Evolutionary conservation across 352 stramenopile species (phyloP), one percentile per base, ranked within the genome.

Genomic region (Globisporangium orthogonon): DNA sequence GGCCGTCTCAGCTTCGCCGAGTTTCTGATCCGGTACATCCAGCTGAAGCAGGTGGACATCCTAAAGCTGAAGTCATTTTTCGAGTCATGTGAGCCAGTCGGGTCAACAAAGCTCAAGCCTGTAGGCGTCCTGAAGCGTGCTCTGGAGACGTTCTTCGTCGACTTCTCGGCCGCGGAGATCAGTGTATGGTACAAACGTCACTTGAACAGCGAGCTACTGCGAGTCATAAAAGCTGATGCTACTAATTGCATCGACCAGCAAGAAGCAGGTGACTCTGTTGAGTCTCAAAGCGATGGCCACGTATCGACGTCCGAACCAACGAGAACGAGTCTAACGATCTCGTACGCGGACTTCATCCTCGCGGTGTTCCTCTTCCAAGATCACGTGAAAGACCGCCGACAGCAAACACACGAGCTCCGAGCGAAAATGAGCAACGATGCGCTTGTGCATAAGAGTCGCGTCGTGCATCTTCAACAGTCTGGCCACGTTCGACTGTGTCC

Each of bases 381-480:
- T 7, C 48, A 82, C 41, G 50, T 50, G 7, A 55, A 65, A 14
- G 51, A 60, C 5, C 62, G 52, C 5, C 60, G 65, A 7, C 35
- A 63, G 50, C 54, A 74, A 17, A 48, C 65, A 2, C 56, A 54
- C 3, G 65, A 65, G 17, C 58, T 71, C n/a, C 65, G 68, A 13
- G 46, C 50, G 9, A 66, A 55, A 33, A 54, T 85, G 29, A 61
- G 67, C 40, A 86, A 76, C 41, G 75, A 87, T 41, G 63, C 78
- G 13, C 59, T 83, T 39, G 62, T 46, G 6, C 82, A 91, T 54
- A 70, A 62, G 1, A 83, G 71, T 58, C 78, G 79, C 13, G 78
- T 91, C 9, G 79, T 91, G 17, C 77, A 89, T 33, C 69, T 91
- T 2, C 82, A 91, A 41, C 75, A 78, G 40, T 82, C 71, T 39